Percentiles rank a stretch among this genome's conserved stretches.
Conservation (phyloP, 495 filamentous ascomycete genomes). For the Filosporella fistucella region DNA sequence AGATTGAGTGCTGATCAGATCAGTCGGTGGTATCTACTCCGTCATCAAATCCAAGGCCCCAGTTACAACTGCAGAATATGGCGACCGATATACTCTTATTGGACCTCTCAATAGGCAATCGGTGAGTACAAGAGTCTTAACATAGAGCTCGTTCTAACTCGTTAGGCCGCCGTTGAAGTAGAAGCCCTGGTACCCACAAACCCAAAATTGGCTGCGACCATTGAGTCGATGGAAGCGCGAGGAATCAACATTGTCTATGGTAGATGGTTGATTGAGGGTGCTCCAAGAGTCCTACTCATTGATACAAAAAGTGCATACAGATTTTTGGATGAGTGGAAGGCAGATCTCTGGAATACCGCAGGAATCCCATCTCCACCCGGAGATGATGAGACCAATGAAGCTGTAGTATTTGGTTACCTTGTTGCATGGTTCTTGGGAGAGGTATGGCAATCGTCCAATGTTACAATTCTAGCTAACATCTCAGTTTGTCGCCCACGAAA, state of each 20-base stretch:
- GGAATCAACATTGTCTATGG: constrained; percentile 91
- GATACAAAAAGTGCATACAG: constrained; percentile 89
- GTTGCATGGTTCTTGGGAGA: constrained; percentile 98
- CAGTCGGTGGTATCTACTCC: constrained; percentile 97
- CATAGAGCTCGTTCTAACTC: constrained; percentile 16
- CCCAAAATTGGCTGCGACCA: constrained; percentile 73
- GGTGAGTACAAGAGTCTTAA: constrained; percentile 39
- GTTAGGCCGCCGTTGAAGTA: constrained; percentile 87
- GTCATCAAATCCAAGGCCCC: constrained; percentile 98
- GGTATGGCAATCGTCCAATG: constrained; percentile 42
- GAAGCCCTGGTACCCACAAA: constrained; percentile 84
- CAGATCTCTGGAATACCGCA: constrained; percentile 89
- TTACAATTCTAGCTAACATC: constrained; percentile 8
- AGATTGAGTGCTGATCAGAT: not conserved
- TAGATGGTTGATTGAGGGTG: constrained; percentile 95
- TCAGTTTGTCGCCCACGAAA: constrained; percentile 91
- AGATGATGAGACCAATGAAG: constrained; percentile 95
- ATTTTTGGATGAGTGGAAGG: constrained; percentile 95
- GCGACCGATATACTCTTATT: constrained; percentile 91
- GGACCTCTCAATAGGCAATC: constrained; percentile 90
- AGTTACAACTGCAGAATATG: constrained; percentile 97
- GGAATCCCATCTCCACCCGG: constrained; percentile 87
- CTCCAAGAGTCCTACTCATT: constrained; percentile 88
- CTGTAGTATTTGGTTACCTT: constrained; percentile 94
- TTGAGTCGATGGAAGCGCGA: constrained; percentile 82